phyloP scores from a whole-genome alignment of 495 filamentous ascomycete genomes.

The Cladorrhinum samala region DNA sequence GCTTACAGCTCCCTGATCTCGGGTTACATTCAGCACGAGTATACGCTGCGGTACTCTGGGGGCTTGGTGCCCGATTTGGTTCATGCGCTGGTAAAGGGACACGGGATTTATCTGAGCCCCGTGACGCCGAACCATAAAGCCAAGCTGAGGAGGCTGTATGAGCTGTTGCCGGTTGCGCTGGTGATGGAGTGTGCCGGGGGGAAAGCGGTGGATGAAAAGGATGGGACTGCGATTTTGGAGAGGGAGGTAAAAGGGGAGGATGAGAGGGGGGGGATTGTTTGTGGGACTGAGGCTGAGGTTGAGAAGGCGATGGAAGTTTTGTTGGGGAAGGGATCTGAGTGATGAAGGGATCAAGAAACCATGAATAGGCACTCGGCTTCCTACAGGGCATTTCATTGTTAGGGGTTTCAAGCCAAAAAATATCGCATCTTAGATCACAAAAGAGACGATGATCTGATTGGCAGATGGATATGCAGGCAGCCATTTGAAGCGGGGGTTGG shows the following conservation, averaged over 20 bases:
- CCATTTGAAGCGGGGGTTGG: too few relatives aligned
- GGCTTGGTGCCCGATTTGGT: conserved; percentile 50
- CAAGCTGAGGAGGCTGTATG: conserved; percentile 46
- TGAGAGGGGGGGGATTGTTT: conserved; percentile 44
- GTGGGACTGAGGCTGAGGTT: conserved; percentile 43
- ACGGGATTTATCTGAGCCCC: conserved; percentile 47
- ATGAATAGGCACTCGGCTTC: not conserved
- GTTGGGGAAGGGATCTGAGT: not conserved
- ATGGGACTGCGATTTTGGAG: conserved; percentile 34
- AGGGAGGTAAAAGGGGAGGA: conserved; percentile 30
- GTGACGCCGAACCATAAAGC: conserved; percentile 39
- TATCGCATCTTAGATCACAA: too few relatives aligned
- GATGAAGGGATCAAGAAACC: not conserved
- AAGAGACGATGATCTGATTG: too few relatives aligned
- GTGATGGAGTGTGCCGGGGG: conserved; percentile 49
- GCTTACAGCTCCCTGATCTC: conserved; percentile 38
- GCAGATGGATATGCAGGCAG: too few relatives aligned
- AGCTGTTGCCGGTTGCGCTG: conserved; percentile 45
- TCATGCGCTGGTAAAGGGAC: conserved; percentile 46
- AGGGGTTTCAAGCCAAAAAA: too few relatives aligned
- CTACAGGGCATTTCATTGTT: too few relatives aligned
- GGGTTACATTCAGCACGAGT: conserved; percentile 34
- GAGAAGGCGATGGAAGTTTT: conserved; percentile 13
- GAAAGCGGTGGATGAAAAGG: conserved; percentile 35
- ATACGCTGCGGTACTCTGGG: conserved; percentile 47